Evolutionary conservation across 2,329 filamentous ascomycete genomes (phyloP), one percentile per base, ranked within the genome.

Genomic region (Fusarium incarnatum): DNA sequence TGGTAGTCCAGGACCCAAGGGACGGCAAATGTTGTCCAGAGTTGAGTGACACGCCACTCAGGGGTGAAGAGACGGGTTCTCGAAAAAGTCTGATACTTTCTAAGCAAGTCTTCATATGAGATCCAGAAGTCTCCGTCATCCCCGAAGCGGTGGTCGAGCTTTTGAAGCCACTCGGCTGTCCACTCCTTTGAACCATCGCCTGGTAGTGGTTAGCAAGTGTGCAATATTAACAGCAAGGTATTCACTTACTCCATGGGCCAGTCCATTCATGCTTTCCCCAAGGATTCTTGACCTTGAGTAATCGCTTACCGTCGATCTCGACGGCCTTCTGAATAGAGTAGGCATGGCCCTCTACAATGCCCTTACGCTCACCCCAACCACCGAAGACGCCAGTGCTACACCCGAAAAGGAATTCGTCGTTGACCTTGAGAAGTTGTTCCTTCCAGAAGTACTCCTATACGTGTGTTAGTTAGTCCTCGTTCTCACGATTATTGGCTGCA

Each of bases 181-280:
- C 93, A 97, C 78, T 95, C 90, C 73, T 93, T 92, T 9, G 91
- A 93, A 0, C 93, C 93, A 75, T 96, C 93, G 6, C 84, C 85
- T 82, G 18, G 2, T 27, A 28, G 1, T 37, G 8, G 23, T 79
- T 18, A 79, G 73, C 16, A 50, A 9, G 23, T 9, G 10, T 41
- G 16, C 1, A 2, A 3, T 32, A 0, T 20, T 2, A 16, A 5
- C 30, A 13, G 6, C 3, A 12, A 3, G 2, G 6, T 12, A 10
- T 8, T n/a, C 4, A 69, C 78, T 71, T 65, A 76, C 88, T 90
- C 92, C 93, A 96, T 3, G 92, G 84, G 3, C 93, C 93, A 30
- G 88, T 91, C 92, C 93, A 96, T 79, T 94, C 93, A 32, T 87
- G 88, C 68, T 89, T 89, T 2, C 93, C 93, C 93, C 92, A 96